Conservation (phyloP, 2,329 filamentous ascomycete species). For the Aspergillus amoenus region DNA sequence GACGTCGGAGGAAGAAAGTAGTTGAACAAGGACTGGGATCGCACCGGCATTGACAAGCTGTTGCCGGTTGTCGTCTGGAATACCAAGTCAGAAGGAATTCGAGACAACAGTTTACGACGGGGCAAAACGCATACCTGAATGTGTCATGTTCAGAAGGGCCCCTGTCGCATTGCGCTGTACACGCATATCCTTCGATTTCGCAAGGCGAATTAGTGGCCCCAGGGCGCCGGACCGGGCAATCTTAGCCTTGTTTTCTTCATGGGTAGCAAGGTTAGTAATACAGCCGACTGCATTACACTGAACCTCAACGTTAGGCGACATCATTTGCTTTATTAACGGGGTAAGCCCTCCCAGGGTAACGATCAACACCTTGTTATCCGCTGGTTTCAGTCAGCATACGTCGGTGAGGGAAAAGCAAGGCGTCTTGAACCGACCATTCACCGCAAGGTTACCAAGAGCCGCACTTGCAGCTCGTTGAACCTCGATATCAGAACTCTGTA, state of each 20-base stretch:
- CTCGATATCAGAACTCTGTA: constrained; percentile 94
- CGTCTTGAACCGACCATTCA: constrained; percentile 68
- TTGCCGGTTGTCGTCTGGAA: constrained; percentile 88
- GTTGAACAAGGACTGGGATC: constrained; percentile 94
- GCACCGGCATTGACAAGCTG: constrained; percentile 96
- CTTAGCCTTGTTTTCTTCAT: constrained; percentile 99
- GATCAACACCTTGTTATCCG: constrained; percentile 96
- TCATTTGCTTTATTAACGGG: constrained; percentile 96
- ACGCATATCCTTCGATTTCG: constrained; percentile 97
- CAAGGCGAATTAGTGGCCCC: constrained; percentile 83
- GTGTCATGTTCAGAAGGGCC: constrained; percentile 96
- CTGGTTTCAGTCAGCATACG: constrained; percentile 57
- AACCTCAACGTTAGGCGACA: constrained; percentile 95
- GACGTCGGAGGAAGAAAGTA: constrained; percentile 88
- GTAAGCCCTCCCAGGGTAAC: constrained; percentile 86
- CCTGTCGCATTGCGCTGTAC: constrained; percentile 97
- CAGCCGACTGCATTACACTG: constrained; percentile 99
- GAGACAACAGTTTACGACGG: background rate
- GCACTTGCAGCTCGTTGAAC: constrained; percentile 96
- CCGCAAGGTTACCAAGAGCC: constrained; percentile 90
- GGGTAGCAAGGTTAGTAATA: constrained; percentile 96
- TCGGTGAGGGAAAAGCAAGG: constrained; percentile 13
- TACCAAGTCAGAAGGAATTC: constrained; percentile 20
- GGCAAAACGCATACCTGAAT: constrained; percentile 70
- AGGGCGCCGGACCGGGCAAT: constrained; percentile 94